Conservation (phyloP, 2,329 filamentous ascomycete species). For the Colletotrichum abscissum region DNA sequence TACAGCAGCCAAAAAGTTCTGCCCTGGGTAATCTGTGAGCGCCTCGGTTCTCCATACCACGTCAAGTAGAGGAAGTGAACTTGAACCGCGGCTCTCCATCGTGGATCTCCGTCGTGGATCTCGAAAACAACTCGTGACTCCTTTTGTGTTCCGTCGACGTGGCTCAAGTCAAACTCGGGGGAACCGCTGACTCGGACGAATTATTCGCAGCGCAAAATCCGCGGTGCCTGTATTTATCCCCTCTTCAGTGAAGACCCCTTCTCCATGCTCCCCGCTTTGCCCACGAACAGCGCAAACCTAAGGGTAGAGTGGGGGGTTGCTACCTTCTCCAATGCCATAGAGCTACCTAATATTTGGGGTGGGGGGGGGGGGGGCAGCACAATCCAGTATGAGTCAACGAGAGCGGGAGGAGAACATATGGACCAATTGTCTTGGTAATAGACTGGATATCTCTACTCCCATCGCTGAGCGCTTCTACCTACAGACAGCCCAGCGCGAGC, state of each 20-base stretch:
- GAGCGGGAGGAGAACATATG: background rate
- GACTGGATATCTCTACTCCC: background rate
- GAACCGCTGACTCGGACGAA: background rate
- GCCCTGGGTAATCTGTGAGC: background rate
- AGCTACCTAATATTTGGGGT: background rate
- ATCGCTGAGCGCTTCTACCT: background rate
- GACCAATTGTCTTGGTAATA: background rate
- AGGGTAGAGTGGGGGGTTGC: background rate
- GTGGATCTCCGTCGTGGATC: background rate
- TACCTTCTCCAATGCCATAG: background rate
- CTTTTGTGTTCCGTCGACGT: background rate
- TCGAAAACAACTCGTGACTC: background rate
- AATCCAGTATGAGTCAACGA: conserved; percentile 3
- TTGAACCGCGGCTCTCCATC: background rate
- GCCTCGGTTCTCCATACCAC: background rate
- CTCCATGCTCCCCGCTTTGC: background rate
- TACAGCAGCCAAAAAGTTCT: background rate
- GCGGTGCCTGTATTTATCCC: background rate
- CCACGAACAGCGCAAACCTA: background rate
- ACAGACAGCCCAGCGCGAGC: background rate
- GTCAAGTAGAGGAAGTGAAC: background rate
- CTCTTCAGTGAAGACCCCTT: background rate
- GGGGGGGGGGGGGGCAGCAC: background rate
- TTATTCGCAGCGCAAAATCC: background rate
- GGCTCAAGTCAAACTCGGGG: background rate